Conservation (phyloP, 139 green algal genomes). For the Haematococcus sp. region DNA sequence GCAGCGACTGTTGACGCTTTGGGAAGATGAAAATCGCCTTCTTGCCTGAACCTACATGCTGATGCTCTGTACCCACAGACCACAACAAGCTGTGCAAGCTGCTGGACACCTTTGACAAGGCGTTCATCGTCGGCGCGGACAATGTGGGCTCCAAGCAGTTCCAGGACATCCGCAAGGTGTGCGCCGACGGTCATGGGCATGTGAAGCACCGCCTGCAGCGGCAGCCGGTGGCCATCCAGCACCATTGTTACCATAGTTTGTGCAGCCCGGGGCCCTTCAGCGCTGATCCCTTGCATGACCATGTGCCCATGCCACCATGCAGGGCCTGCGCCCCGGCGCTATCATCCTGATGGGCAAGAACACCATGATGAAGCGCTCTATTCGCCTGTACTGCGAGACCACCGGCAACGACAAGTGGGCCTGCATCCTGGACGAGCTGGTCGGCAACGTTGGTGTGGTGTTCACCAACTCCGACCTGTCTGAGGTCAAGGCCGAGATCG, state of each 20-base stretch:
- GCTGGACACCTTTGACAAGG: slow-evolving; percentile 80
- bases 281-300: not conserved
- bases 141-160: slow-evolving; percentile 99
- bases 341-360: slow-evolving; percentile 99
- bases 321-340: slow-evolving; percentile 83
- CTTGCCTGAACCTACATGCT: not conserved
- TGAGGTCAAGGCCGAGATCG: slow-evolving; percentile 66
- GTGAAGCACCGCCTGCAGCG: not conserved
- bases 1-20: not conserved
- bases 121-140: slow-evolving; percentile 95
- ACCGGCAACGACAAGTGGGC: slow-evolving; percentile 87
- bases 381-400: slow-evolving; percentile 90
- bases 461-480: slow-evolving; percentile 86
- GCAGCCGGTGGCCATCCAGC: not conserved
- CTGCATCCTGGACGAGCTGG: slow-evolving; percentile 80
- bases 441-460: slow-evolving; percentile 97
- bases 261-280: no score
- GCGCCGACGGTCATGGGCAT: slow-evolving; percentile 6
- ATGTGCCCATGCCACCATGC: not conserved
- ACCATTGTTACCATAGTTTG: no score
- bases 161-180: slow-evolving; percentile 91
- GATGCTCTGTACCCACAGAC: slow-evolving; percentile 56
- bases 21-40: not conserved
- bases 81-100: slow-evolving; percentile 76
- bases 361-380: slow-evolving; percentile 97